Conservation (phyloP, 2,329 filamentous ascomycete species). For the Anthostomella pinea region DNA sequence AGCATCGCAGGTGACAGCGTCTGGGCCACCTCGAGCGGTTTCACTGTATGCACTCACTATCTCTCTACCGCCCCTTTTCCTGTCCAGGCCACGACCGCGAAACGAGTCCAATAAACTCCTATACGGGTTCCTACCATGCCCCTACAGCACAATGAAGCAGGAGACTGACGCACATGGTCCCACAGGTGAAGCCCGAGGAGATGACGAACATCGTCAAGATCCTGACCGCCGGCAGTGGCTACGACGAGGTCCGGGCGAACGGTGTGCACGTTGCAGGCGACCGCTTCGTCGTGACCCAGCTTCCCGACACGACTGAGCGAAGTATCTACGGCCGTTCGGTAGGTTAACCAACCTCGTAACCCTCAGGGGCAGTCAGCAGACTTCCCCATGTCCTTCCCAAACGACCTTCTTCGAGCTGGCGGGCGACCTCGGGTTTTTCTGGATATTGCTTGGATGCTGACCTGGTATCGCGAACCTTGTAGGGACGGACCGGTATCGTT, state of each 20-base stretch:
- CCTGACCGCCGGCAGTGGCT: constrained; percentile 40
- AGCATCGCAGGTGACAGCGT: constrained; percentile 75
- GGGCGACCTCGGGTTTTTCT: neutral
- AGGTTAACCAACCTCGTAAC: constrained; percentile 30
- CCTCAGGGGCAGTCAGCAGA: no score
- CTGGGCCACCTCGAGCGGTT: constrained; percentile 70
- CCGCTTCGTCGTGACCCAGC: constrained; percentile 76
- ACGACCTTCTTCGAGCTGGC: no score
- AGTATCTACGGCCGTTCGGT: constrained; percentile 87
- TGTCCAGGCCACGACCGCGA: neutral
- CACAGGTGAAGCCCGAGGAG: constrained; percentile 57
- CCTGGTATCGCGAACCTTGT: constrained; percentile 11
- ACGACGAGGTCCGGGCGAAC: constrained; percentile 64
- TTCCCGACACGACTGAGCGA: constrained; percentile 72
- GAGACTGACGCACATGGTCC: no score
- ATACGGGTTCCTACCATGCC: neutral
- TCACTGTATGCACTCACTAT: constrained; percentile 58
- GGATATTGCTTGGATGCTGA: constrained; percentile 2
- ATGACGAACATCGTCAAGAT: constrained; percentile 57
- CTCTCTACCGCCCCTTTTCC: neutral
- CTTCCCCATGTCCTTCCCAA: constrained; percentile 1
- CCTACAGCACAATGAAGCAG: constrained; percentile 14
- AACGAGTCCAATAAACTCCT: constrained; percentile 1
- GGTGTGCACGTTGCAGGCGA: constrained; percentile 75
- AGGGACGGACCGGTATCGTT: constrained; percentile 76